A percentile compares a stretch with the other conserved stretches of the same genome.
phyloP scores from a whole-genome alignment of 208 protist species.

The Trichomonas gallinae region DNA sequence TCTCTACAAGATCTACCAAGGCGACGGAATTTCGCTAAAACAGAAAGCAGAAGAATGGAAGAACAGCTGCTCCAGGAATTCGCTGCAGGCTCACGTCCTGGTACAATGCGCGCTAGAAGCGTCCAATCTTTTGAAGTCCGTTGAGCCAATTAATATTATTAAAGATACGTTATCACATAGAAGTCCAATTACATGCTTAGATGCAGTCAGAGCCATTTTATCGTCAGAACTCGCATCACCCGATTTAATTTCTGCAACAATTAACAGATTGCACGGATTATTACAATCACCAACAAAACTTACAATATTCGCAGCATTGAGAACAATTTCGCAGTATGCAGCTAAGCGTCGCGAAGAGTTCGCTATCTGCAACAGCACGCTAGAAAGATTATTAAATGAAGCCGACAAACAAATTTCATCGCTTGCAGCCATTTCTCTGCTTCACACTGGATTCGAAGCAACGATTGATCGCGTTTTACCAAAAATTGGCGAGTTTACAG shows the following conservation, averaged over 20 bases:
- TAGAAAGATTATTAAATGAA: neutral
- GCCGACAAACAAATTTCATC: neutral
- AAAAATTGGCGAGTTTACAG: neutral
- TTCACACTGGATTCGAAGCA: neutral
- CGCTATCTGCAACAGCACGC: neutral
- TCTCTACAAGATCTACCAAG: neutral
- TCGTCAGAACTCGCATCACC: neutral
- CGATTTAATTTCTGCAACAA: neutral
- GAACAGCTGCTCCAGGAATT: neutral
- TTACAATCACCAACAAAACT: neutral
- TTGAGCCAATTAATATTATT: neutral
- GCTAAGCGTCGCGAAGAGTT: neutral
- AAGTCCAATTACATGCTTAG: neutral
- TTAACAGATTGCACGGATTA: neutral
- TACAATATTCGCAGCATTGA: neutral
- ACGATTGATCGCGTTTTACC: conserved; percentile 5
- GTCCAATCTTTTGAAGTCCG: neutral
- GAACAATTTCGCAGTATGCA: neutral
- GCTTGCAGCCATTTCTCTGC: neutral
- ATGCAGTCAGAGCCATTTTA: neutral
- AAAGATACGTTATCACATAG: neutral
- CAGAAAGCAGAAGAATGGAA: neutral
- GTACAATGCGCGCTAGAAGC: neutral
- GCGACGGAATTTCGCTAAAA: neutral
- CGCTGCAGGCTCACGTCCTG: neutral